Conservation (phyloP, 83 land plant species). For the Picea mariana region DNA sequence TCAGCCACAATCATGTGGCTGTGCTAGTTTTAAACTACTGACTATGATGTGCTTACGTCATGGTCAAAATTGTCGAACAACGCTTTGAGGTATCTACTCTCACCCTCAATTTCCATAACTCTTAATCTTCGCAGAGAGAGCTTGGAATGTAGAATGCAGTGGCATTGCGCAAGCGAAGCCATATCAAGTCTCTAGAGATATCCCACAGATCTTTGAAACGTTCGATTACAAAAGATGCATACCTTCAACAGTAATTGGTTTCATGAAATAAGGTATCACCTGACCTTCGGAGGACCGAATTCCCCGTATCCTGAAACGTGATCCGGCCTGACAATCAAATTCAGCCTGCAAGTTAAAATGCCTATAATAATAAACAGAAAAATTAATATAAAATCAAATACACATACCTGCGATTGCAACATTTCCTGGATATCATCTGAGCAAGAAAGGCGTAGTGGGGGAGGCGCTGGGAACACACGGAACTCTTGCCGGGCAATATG, state of each 20-base stretch:
- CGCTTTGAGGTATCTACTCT: background rate
- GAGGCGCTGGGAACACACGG: background rate
- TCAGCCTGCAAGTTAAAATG: no score
- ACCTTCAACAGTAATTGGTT: background rate
- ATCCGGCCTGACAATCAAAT: background rate
- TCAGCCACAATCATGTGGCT: no score
- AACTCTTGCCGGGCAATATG: background rate
- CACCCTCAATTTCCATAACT: background rate
- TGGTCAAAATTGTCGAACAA: background rate
- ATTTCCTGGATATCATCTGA: no score
- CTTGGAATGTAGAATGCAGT: no score
- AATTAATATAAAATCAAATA: background rate
- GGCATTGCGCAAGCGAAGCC: slow-evolving; percentile 12
- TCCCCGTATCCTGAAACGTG: background rate
- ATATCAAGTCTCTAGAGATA: background rate
- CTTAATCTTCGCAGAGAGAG: background rate
- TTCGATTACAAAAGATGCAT: background rate
- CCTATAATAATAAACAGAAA: no score
- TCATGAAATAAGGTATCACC: no score
- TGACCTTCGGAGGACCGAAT: background rate
- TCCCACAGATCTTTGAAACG: accelerated
- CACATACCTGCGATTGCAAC: background rate
- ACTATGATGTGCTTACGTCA: background rate
- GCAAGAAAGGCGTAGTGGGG: no score
- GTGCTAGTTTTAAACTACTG: no score